phyloP scores from a whole-genome alignment of 1,139 yeast genomes.

The Zygoascus sp. region DNA sequence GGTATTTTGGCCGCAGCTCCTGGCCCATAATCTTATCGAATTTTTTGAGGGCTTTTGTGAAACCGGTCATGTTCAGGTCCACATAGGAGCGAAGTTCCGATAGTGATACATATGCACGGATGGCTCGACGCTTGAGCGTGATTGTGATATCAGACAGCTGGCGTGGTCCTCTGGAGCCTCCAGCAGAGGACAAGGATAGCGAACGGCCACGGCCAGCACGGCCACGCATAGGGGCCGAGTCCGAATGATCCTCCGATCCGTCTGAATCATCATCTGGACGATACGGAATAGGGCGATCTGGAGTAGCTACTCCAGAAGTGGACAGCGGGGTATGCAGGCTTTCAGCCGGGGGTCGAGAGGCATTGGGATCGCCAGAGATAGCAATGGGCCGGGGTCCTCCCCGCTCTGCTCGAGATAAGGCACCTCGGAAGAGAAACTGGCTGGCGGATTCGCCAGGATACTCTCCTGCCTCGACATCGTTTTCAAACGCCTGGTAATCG shows the following conservation, averaged over 20 bases:
- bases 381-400: background rate
- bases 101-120: conserved; percentile 63
- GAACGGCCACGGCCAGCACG: conserved; percentile 6
- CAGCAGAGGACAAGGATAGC: background rate
- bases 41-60: conserved; percentile 82
- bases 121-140: conserved; percentile 63
- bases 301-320: conserved; percentile 8
- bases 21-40: conserved; percentile 78
- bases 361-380: background rate
- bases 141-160: conserved; percentile 36
- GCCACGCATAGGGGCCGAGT: background rate
- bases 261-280: conserved; percentile 7
- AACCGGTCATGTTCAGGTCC: conserved; percentile 82
- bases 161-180: background rate
- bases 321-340: conserved; percentile 6
- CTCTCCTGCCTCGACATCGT: background rate
- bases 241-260: conserved; percentile 6
- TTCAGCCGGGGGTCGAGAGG: background rate
- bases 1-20: conserved; percentile 48
- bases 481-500: conserved; percentile 31
- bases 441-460: background rate
- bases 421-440: conserved; percentile 1
- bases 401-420: conserved; percentile 3
- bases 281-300: conserved; percentile 8
- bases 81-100: conserved; percentile 81